Base-by-base conservation (phyloP, 2,329 filamentous ascomycete species). In the Coniella vitis region DNA sequence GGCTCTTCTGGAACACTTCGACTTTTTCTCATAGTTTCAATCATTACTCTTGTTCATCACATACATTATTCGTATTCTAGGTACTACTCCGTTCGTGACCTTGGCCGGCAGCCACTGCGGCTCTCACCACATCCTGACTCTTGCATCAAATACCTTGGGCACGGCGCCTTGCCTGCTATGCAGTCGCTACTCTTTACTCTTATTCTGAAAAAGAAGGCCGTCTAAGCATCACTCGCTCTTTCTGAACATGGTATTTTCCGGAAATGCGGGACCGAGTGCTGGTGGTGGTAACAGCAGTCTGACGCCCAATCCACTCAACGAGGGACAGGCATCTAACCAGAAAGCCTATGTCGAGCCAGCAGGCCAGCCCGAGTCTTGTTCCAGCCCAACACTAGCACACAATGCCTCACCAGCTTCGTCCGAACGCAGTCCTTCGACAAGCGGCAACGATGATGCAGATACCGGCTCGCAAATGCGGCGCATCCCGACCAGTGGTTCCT, bases 401-500 rank as follows among this genome's bases (percentile, higher is more conserved):
- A 21, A 40, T 20, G 19, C 21, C 17, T 39, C 46, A n/a, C 38
- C 38, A 2, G 34, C 37, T 17, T 45, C 37, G 16, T 13, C 43
- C 19, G 43, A 36, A 20, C 47, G 43, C 38, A 46, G 42, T 17
- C 29, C 9, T 22, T 38, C 35, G 22, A 36, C 36, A 25, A 31
- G 47, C 22, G n/a, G n/a, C n/a, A n/a, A n/a, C 42, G 31, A 38
- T n/a, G 38, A 42, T 20, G 17, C 42, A 34, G 39, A 39, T 16
- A 10, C 39, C 37, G 14, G 38, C 29, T 25, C 40, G 29, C 29
- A 5, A 25, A 32, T 53, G 38, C 25, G 53, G n/a, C 48, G 50
- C 10, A 34, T 53, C 20, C 45, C 54, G 38, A 57, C 57, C 10
- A 56, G 56, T 46, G 50, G 55, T 21, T 61, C 61, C 22, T 43